Evolutionary conservation across 2,329 filamentous ascomycete genomes (phyloP), one percentile per base, ranked within the genome.

Genomic region (Ambrosiella beaveri): DNA sequence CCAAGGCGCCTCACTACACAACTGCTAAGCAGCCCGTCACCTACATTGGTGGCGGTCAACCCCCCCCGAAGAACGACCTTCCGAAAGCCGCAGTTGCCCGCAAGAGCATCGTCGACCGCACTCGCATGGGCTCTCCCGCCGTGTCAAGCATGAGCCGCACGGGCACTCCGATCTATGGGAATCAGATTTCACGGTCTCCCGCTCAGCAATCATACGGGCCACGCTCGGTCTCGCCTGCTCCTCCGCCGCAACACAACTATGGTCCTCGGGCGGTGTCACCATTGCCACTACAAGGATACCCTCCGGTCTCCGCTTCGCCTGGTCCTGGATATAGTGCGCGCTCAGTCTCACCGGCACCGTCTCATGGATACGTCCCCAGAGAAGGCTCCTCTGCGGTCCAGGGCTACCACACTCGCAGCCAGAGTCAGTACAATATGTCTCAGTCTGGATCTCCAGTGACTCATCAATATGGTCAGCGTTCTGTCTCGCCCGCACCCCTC

Each of bases 1-100:
- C 80, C 40, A 82, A 82, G 63, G 80, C 80, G 27, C 81, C 81
- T 35, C 80, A 82, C 65, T 82, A 84, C 67, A 80, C 79, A 12
- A 81, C 77, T 13, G 78, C 78, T 39, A 79, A 82, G 63, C 77
- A 80, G 59, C 78, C 78, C 27, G 77, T 79, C 63, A 73, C 74
- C n/a, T 79, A 76, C 67, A 71, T 72, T 61, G 72, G 78, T 27
- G 67, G 70, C 7, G 67, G 72, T 2, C 66, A 66, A 12, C 63
- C 66, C 11, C 66, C 71, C 17, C 67, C 70, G 59, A 68, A 73
- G 40, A 17, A 54, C 15, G 52, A 37, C 27, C 27, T 45, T 2
- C 51, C 56, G 3, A 60, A 60, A 44, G 37, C 56, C 8, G 57
- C 59, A 7, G 47, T 59, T 45, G 52, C 59, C 12, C 57, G 59